A percentile compares a stretch with the other conserved stretches of the same genome.
These are phyloP conservation scores for Lasiodiplodia sp. DNA, from an alignment of 2,329 filamentous ascomycete genomes.

Conservation along the genomic window DNA sequence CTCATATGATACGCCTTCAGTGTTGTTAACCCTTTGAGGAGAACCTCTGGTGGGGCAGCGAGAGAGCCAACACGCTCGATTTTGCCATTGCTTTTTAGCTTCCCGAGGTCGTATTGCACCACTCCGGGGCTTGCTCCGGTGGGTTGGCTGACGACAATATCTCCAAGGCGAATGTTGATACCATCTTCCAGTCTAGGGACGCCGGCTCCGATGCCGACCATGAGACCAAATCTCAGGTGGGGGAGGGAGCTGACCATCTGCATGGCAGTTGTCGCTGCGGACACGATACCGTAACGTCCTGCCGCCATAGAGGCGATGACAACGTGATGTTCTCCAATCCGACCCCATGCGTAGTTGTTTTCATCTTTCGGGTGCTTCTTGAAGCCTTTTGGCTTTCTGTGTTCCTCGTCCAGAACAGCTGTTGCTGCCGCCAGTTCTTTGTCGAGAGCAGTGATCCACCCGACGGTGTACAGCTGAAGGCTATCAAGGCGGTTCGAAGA, in stretches of 20 bases:
- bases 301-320: constrained; percentile 29
- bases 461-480: not conserved
- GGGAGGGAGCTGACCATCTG: constrained; percentile 30
- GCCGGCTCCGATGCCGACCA: constrained; percentile 38
- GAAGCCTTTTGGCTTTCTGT: not conserved
- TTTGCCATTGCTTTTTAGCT: constrained; percentile 24
- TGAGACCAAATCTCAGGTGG: constrained; percentile 33
- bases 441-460: not conserved
- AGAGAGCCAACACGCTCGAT: constrained; percentile 35
- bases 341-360: not conserved
- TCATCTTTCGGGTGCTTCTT: not conserved
- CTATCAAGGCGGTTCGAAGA: too few species aligned
- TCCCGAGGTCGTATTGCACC: constrained; percentile 37
- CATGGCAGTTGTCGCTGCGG: not conserved
- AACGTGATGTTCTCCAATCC: not conserved
- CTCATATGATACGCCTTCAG: not conserved
- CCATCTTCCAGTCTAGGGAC: constrained; percentile 31
- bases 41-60: constrained; percentile 23
- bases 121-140: constrained; percentile 34
- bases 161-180: constrained; percentile 38
- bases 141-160: constrained; percentile 38
- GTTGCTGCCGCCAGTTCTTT: not conserved
- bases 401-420: constrained; percentile 5
- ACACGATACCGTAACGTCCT: not conserved
- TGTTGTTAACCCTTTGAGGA: constrained; percentile 19